A percentile compares a stretch with the other conserved stretches of the same genome.
These are phyloP conservation scores for Heliocybe sulcata DNA, from an alignment of 1,284 basidiomycete genomes.

Conservation along the genomic window DNA sequence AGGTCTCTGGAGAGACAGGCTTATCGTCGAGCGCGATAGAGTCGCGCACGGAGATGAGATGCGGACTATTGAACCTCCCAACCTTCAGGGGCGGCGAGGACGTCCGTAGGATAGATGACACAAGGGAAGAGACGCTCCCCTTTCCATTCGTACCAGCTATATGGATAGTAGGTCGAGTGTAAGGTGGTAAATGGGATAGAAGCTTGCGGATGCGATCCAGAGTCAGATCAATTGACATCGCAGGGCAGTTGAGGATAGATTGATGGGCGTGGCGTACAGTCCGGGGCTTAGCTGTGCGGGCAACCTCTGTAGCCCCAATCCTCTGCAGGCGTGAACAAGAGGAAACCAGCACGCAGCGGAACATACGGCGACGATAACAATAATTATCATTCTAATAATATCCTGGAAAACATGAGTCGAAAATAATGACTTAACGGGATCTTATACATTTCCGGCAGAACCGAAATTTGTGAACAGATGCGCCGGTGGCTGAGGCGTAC, in stretches of 20 bases:
- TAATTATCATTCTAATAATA: too few species aligned
- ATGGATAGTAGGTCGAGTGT: constrained; percentile 82
- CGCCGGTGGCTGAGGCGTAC: too few species aligned
- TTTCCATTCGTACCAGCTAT: constrained; percentile 98
- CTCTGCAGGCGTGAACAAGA: too few species aligned
- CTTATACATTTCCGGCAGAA: too few species aligned
- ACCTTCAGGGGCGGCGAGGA: constrained; percentile 48
- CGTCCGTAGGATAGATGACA: constrained; percentile 68
- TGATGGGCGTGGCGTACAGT: not conserved
- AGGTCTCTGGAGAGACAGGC: constrained; percentile 45
- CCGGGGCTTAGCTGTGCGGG: not conserved
- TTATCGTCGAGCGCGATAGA: constrained; percentile 65
- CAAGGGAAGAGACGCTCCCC: constrained; percentile 82
- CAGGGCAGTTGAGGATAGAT: not conserved
- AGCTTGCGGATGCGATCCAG: constrained; percentile 65
- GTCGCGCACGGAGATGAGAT: constrained; percentile 78
- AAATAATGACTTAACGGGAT: too few species aligned
- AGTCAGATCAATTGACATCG: constrained; percentile 74
- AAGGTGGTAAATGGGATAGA: constrained; percentile 51
- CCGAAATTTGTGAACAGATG: too few species aligned
- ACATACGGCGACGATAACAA: too few species aligned
- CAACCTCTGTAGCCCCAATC: too few species aligned
- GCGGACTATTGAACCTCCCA: constrained; percentile 91
- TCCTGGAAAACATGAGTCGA: too few species aligned
- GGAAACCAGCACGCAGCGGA: too few species aligned